phyloP scores from a whole-genome alignment of 129 eudicot genomes.

The Flaveria brownii region DNA sequence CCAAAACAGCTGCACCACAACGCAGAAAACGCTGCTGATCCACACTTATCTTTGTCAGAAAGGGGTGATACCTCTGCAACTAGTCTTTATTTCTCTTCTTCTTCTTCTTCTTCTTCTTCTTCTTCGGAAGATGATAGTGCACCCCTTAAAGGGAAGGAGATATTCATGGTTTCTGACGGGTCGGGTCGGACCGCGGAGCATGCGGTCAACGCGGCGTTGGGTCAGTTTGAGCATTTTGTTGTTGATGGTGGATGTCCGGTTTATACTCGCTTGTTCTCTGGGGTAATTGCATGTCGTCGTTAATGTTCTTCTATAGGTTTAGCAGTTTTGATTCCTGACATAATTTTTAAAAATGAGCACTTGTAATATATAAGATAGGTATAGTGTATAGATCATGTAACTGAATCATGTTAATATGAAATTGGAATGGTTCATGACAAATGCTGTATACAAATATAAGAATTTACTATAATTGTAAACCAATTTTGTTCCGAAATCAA shows the following conservation, averaged over 20 bases:
- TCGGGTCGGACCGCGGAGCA: conserved; percentile 81
- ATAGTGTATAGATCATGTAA: no score
- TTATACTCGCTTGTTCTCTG: conserved; percentile 68
- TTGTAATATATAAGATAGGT: no score
- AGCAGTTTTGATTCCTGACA: no score
- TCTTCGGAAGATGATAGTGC: conserved; percentile 25
- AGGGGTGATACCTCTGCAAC: background rate
- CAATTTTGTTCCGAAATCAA: no score
- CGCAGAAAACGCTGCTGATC: background rate
- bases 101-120: background rate
- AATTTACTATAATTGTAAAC: no score
- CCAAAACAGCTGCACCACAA: background rate
- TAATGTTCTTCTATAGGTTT: no score
- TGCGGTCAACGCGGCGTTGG: conserved; percentile 66
- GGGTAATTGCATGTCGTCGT: conserved; percentile 41
- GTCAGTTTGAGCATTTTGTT: conserved; percentile 67
- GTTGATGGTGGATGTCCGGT: conserved; percentile 52
- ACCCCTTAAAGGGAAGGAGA: conserved; percentile 39
- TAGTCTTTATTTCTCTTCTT: background rate
- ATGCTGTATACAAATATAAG: no score
- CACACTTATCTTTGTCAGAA: conserved; percentile 6
- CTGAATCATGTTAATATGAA: no score
- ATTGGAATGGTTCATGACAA: no score
- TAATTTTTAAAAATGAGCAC: no score
- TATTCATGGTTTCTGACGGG: conserved; percentile 74